Percentiles rank a stretch among this genome's conserved stretches.
Conservation (phyloP, 176 grass and related monocot species). For the Otatea glauca region DNA sequence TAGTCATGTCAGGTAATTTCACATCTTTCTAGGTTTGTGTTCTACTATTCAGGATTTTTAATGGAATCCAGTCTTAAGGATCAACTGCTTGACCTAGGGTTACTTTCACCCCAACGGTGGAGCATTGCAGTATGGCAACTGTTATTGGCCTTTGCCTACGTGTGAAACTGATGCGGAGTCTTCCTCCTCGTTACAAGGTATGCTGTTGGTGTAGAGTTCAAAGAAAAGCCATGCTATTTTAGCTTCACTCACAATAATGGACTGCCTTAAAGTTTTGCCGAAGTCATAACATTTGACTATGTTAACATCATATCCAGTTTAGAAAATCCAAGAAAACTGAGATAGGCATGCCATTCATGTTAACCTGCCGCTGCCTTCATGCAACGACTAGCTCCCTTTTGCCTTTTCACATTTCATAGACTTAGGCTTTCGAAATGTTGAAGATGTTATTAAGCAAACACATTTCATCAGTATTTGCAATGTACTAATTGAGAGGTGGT, state of each 20-base stretch:
- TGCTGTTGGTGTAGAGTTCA: background rate
- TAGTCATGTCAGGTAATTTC: constrained; percentile 69
- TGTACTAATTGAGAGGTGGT: background rate
- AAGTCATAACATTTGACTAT: background rate
- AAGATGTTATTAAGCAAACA: background rate
- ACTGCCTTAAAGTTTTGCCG: constrained; percentile 8
- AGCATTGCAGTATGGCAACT: constrained; percentile 96
- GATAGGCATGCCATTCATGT: background rate
- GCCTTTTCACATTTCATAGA: background rate
- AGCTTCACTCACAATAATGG: background rate
- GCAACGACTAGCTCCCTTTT: background rate
- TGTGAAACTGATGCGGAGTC: constrained; percentile 90
- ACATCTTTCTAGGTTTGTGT: constrained; percentile 4
- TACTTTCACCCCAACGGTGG: constrained; percentile 88
- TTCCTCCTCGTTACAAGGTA: constrained; percentile 94
- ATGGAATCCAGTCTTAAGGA: background rate
- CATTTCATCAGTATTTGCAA: background rate
- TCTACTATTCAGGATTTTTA: background rate
- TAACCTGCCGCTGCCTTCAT: background rate
- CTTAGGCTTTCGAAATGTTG: background rate
- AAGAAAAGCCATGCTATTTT: background rate
- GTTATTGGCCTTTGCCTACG: constrained; percentile 93
- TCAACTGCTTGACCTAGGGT: constrained; percentile 60
- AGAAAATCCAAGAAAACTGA: constrained; percentile 11
- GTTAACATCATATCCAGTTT: background rate